Evolutionary conservation across 2,329 filamentous ascomycete species (phyloP).

Genomic region (Phaeosphaeriaceae sp.): DNA sequence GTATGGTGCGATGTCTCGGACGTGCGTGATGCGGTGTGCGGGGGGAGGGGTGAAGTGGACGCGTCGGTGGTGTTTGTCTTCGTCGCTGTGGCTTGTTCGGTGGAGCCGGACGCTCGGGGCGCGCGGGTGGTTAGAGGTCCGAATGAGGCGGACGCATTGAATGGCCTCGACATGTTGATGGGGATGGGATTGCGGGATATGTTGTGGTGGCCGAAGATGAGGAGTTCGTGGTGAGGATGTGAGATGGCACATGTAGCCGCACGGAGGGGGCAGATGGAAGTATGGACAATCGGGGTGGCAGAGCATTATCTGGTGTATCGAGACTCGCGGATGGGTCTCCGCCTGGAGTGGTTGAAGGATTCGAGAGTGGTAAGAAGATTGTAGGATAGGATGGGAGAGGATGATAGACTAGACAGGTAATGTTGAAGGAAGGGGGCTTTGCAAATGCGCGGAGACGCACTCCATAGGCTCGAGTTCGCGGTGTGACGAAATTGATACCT

Average conservation of each 20-base stretch:
- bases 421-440: not conserved
- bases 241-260: not conserved
- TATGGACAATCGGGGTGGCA: constrained; percentile 5
- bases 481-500: not conserved
- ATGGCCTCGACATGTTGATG: not conserved
- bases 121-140: not conserved
- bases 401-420: not conserved
- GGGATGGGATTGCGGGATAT: not conserved
- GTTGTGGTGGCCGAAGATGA: not conserved
- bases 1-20: not conserved
- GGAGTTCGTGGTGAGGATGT: not conserved
- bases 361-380: too few relatives aligned
- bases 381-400: too few relatives aligned
- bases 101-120: not conserved
- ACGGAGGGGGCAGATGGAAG: not conserved
- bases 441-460: not conserved
- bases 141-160: not conserved
- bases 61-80: not conserved
- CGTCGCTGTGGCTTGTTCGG: not conserved
- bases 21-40: not conserved
- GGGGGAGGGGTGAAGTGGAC: not conserved
- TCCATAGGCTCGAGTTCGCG: not conserved
- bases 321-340: not conserved
- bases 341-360: not conserved
- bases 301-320: not conserved